Conservation (phyloP, 2,329 filamentous ascomycete genomes). For the Trichothecium sympodiale region DNA sequence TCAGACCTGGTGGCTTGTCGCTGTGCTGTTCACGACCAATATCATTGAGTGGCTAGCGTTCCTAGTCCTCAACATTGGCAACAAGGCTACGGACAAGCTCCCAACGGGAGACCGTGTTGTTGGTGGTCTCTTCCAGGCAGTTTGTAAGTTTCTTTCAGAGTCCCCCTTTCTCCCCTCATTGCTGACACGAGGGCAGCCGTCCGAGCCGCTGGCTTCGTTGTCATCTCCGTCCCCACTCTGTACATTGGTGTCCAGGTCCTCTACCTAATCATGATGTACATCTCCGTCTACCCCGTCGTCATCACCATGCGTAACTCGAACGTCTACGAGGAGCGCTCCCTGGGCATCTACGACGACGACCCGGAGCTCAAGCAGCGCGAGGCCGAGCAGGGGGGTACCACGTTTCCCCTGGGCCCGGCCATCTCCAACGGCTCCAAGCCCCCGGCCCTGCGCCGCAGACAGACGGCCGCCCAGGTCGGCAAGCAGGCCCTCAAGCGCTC, state of each 20-base stretch:
- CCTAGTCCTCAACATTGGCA: constrained; percentile 54
- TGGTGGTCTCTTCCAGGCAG: constrained; percentile 54
- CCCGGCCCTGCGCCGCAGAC: constrained; percentile 9
- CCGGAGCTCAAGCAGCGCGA: constrained; percentile 2
- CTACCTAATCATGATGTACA: constrained; percentile 57
- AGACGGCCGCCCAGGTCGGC: constrained; percentile 17
- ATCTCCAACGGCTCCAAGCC: constrained; percentile 8
- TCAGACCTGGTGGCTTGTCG: constrained; percentile 56
- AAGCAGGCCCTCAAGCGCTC: constrained; percentile 22
- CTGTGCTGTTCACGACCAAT: constrained; percentile 49
- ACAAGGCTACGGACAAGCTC: constrained; percentile 40
- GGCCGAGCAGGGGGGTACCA: constrained; percentile 14
- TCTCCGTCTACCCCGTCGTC: constrained; percentile 50
- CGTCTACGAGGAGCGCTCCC: constrained; percentile 58
- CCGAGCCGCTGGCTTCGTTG: constrained; percentile 54
- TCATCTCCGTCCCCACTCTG: constrained; percentile 46
- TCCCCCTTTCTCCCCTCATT: neutral
- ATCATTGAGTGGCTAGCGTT: constrained; percentile 55
- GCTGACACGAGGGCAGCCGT: constrained; percentile 30
- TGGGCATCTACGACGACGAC: constrained; percentile 44
- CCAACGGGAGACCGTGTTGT: constrained; percentile 43
- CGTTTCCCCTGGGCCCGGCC: neutral
- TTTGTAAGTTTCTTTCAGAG: constrained; percentile 29
- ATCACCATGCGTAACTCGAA: constrained; percentile 59
- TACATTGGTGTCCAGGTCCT: constrained; percentile 48